phyloP scores from a whole-genome alignment of 2,329 filamentous ascomycete species.

The Aschersonia sp. region DNA sequence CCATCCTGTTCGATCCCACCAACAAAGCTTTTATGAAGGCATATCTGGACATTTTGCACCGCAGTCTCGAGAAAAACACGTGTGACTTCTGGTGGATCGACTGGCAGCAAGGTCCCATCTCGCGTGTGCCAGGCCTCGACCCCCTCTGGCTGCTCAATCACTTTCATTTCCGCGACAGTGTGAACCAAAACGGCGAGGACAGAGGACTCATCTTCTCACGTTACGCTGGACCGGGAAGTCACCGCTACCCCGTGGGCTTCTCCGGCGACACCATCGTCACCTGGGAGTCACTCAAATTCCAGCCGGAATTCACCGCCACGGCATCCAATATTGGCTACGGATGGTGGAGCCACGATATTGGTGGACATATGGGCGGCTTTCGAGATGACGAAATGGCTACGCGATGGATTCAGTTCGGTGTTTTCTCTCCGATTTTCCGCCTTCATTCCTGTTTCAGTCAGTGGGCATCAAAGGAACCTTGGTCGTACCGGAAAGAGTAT shows the following conservation, averaged over 20 bases:
- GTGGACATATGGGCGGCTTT: slow-evolving; percentile 42
- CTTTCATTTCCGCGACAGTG: slow-evolving; percentile 43
- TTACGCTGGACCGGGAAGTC: slow-evolving; percentile 46
- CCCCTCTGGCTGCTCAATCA: slow-evolving; percentile 52
- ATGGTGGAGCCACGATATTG: slow-evolving; percentile 57
- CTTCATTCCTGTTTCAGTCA: slow-evolving; percentile 42
- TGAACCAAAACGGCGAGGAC: slow-evolving; percentile 16
- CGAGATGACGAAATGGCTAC: slow-evolving; percentile 43
- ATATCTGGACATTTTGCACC: slow-evolving; percentile 42
- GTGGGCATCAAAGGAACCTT: slow-evolving; percentile 49
- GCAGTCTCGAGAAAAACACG: slow-evolving; percentile 37
- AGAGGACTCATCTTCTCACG: slow-evolving; percentile 42
- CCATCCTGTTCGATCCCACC: slow-evolving; percentile 41
- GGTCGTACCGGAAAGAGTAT: slow-evolving; percentile 29
- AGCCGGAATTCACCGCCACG: slow-evolving; percentile 52
- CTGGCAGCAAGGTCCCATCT: slow-evolving; percentile 47
- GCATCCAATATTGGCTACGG: slow-evolving; percentile 53
- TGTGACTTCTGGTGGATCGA: slow-evolving; percentile 55
- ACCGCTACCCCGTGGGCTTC: slow-evolving; percentile 51
- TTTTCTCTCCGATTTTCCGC: slow-evolving; percentile 45
- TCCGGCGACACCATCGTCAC: slow-evolving; percentile 46
- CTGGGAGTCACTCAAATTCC: slow-evolving; percentile 48
- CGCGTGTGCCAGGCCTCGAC: slow-evolving; percentile 41
- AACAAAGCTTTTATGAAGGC: slow-evolving; percentile 39
- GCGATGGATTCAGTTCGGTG: slow-evolving; percentile 48